phyloP scores from a whole-genome alignment of 768 basidiomycete genomes.

The Saitozyma podzolica region DNA sequence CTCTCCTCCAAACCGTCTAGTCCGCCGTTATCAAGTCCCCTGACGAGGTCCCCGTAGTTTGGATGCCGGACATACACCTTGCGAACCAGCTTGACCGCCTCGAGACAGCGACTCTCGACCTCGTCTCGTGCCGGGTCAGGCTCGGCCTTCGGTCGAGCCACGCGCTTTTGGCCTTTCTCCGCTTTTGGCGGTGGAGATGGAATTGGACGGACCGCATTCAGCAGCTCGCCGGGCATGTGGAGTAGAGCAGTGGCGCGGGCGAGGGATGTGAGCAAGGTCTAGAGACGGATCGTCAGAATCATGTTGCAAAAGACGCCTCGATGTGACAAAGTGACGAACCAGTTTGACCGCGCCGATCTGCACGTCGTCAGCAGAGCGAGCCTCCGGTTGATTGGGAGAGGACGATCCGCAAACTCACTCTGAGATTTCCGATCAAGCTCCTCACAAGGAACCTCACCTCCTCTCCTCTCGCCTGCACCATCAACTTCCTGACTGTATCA shows the following conservation, averaged over 20 bases:
- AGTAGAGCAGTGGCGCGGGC: slow-evolving; percentile 71
- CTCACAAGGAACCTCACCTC: slow-evolving; percentile 78
- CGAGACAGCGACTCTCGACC: slow-evolving; percentile 56
- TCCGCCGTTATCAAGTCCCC: slow-evolving; percentile 61
- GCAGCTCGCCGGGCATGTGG: slow-evolving; percentile 27
- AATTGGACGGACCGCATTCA: slow-evolving; percentile 37
- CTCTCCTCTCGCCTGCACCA: slow-evolving; percentile 82
- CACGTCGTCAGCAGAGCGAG: slow-evolving; percentile 49
- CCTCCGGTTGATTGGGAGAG: neutral
- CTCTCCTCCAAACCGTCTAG: slow-evolving; percentile 62
- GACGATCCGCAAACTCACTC: slow-evolving; percentile 27
- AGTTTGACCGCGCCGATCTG: slow-evolving; percentile 80
- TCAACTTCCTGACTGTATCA: slow-evolving; percentile 72
- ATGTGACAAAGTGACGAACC: slow-evolving; percentile 19
- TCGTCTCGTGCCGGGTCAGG: slow-evolving; percentile 46
- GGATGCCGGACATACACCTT: slow-evolving; percentile 61
- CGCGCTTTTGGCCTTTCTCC: slow-evolving; percentile 45
- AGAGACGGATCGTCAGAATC: neutral
- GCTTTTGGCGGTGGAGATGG: slow-evolving; percentile 39
- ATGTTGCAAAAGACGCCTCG: neutral
- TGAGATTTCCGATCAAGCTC: slow-evolving; percentile 43
- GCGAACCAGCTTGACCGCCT: slow-evolving; percentile 67
- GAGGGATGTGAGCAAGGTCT: slow-evolving; percentile 73
- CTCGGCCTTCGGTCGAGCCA: slow-evolving; percentile 49
- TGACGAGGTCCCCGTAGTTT: slow-evolving; percentile 58